Base-by-base conservation (phyloP, 169 alveolate species). In the Eimeria necatrix region DNA sequence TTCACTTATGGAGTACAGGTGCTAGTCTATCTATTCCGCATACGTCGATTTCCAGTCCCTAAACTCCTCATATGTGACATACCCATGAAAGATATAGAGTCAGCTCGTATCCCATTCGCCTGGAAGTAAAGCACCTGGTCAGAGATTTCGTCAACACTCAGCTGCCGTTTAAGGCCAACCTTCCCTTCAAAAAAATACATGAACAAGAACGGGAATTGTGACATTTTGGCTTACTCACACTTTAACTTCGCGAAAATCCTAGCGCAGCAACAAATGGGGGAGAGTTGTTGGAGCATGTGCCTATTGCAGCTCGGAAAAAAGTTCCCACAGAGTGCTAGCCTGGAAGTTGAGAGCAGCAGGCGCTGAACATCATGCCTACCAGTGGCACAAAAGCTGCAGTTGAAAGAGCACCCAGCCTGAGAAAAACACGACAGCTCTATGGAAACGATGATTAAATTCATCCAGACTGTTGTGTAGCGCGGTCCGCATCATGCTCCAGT, bases 351-450 rank as follows among this genome's bases (percentile, higher is more conserved):
- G 32, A 24, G 41, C 26, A 3, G 7, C 59, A 20, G 5, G 10
- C 56, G 90, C 52, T n/a, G 32, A 32, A n/a, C 46, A 73, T 2
- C 74, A 18, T 49, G 26, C 93, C 49, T 49, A 86, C 93, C 93
- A n/a, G 98, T 97, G 53, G 98, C 98, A 93, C 98, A 97, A 90
- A 97, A 97, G 89, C 97, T 95, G 96, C 98, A 97, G 49, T 95
- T 97, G 93, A 96, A 97, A 12, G 98, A 96, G 85, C 98, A 97
- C 32, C 98, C 98, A 22, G 97, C 97, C 98, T 96, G 87, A 9
- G 24, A 0, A 12, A n/a, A 60, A 24, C n/a, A 26, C 49, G 26
- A 18, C 71, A 56, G 89, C 22, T 46, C 20, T 49, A n/a, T 59
- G 46, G 4, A 4, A 5, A 4, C 49, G 53, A 32, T 32, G 41